Conservation (phyloP, 2,329 filamentous ascomycete species). For the Fusarium scirpi region DNA sequence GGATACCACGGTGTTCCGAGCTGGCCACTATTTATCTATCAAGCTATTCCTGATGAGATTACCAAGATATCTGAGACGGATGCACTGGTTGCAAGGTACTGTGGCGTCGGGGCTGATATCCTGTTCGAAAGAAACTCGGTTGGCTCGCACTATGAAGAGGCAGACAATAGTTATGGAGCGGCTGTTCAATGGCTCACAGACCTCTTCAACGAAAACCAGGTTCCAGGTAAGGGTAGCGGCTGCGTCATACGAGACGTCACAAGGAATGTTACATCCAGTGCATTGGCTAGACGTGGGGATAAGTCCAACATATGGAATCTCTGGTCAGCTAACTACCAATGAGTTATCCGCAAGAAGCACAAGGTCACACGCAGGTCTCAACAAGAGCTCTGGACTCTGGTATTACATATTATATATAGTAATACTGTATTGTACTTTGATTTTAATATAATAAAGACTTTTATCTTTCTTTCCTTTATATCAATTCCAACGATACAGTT, state of each 20-base stretch:
- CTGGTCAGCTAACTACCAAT: conserved; percentile 10
- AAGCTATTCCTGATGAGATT: conserved; percentile 37
- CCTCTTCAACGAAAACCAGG: conserved; percentile 10
- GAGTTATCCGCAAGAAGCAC: too few relatives aligned
- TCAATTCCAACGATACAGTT: too few relatives aligned
- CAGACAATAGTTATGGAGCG: background rate
- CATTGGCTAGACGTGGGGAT: conserved; percentile 6
- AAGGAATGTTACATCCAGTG: conserved; percentile 14
- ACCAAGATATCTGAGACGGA: conserved; percentile 32
- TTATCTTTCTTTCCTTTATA: too few relatives aligned
- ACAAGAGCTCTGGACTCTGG: too few relatives aligned
- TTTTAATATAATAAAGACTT: too few relatives aligned
- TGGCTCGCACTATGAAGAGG: conserved; percentile 28
- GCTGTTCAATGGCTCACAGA: conserved; percentile 29
- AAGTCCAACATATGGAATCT: conserved; percentile 19
- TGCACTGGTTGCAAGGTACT: conserved; percentile 34
- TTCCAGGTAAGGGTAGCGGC: conserved; percentile 2
- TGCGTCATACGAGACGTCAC: conserved; percentile 39
- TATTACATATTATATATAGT: too few relatives aligned
- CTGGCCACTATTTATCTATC: conserved; percentile 40
- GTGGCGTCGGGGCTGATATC: conserved; percentile 35
- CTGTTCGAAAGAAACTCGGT: conserved; percentile 37
- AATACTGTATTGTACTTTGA: too few relatives aligned
- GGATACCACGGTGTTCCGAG: conserved; percentile 41
- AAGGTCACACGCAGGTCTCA: too few relatives aligned